A percentile compares a stretch with the other conserved stretches of the same genome.
These are phyloP conservation scores for Fragaria nilgerrensis DNA, from an alignment of 306 rosid species.

Conservation along the genomic window DNA sequence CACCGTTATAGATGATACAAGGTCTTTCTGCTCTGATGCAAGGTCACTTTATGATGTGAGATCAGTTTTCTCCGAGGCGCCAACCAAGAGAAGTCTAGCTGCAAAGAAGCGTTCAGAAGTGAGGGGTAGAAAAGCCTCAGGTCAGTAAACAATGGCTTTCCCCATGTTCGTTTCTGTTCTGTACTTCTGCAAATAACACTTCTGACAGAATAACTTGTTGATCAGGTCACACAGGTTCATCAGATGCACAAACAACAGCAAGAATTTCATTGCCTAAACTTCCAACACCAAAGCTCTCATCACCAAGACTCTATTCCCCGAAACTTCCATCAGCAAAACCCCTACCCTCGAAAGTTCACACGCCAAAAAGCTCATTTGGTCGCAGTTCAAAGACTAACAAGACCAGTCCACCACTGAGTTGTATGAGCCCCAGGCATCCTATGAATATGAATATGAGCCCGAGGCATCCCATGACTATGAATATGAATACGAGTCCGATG, in stretches of 20 bases:
- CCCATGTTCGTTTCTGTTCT: constrained; percentile 7
- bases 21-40: constrained; percentile 39
- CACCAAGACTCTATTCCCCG: background rate
- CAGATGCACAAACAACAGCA: constrained; percentile 12
- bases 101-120: constrained; percentile 28
- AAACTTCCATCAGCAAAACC: constrained; percentile 5
- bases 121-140: constrained; percentile 48
- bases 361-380: constrained; percentile 28
- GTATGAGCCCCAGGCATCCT: constrained; percentile 14
- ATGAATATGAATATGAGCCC: constrained; percentile 18
- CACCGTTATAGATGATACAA: constrained; percentile 33
- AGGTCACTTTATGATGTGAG: constrained; percentile 29
- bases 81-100: constrained; percentile 34
- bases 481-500: constrained; percentile 16
- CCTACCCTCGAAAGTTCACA: background rate
- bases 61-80: constrained; percentile 40
- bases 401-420: constrained; percentile 29
- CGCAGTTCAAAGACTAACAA: constrained; percentile 30
- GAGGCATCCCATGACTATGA: background rate
- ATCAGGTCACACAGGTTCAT: constrained; percentile 19
- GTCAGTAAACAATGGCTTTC: constrained; percentile 30
- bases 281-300: background rate
- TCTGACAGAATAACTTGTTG: constrained; percentile 2
- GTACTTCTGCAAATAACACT: background rate
- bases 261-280: background rate